A percentile compares a stretch with the other conserved stretches of the same genome.
Evolutionary conservation across 2,329 filamentous ascomycete species (phyloP).

Genomic region (Ophiostoma sp.): DNA sequence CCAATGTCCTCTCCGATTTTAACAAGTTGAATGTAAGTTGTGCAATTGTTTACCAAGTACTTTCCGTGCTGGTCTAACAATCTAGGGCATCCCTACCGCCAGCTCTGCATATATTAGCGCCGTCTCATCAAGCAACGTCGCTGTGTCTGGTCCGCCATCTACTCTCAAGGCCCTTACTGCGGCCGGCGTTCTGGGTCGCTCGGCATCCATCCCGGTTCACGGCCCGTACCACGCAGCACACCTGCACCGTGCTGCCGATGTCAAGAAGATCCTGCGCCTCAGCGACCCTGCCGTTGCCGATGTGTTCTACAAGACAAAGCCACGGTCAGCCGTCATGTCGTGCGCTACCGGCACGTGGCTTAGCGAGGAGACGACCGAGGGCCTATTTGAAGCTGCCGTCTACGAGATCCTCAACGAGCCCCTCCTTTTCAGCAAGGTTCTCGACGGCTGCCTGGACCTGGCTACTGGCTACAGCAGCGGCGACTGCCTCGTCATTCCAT

Average conservation of each 20-base stretch:
- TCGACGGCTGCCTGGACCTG: conserved; percentile 43
- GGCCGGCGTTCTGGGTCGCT: conserved; percentile 38
- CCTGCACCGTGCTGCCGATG: conserved; percentile 42
- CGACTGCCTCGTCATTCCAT: conserved; percentile 44
- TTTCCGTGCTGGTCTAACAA: background rate
- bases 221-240: conserved; percentile 54
- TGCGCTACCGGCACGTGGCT: conserved; percentile 44
- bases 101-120: conserved; percentile 51
- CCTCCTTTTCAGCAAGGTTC: conserved; percentile 43
- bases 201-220: conserved; percentile 48
- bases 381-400: conserved; percentile 41
- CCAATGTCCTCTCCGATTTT: conserved; percentile 50
- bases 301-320: conserved; percentile 40
- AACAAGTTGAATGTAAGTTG: conserved; percentile 47
- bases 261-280: conserved; percentile 43
- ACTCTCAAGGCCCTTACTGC: conserved; percentile 42
- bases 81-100: conserved; percentile 40
- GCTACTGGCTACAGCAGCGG: conserved; percentile 38
- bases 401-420: conserved; percentile 48
- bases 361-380: conserved; percentile 37
- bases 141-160: conserved; percentile 50
- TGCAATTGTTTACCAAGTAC: background rate
- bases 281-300: conserved; percentile 37
- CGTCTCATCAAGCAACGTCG: conserved; percentile 43
- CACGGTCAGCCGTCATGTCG: conserved; percentile 47